phyloP scores from a whole-genome alignment of 371 early-diverging fungal species.

The Nematocida minor region DNA sequence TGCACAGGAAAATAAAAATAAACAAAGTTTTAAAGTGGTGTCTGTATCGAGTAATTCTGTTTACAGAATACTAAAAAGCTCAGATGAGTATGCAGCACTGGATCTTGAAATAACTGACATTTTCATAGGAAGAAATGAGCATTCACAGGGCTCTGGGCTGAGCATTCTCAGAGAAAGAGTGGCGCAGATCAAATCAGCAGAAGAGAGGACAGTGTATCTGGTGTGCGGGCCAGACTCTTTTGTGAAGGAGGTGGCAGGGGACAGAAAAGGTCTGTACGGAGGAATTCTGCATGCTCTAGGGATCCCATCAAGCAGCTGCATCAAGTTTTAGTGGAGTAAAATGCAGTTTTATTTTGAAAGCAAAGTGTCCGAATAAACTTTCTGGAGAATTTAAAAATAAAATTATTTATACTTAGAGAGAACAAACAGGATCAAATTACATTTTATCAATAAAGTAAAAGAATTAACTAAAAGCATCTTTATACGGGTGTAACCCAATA shows the following conservation, averaged over 20 bases:
- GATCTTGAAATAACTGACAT: too few relatives aligned
- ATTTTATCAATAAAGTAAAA: too few relatives aligned
- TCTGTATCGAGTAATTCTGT: background rate
- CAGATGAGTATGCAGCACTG: background rate
- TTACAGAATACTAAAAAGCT: background rate
- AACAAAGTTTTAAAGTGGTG: background rate
- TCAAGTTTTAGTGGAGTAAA: conserved; percentile 9
- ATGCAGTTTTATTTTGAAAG: background rate
- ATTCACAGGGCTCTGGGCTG: too few relatives aligned
- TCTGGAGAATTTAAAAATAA: too few relatives aligned
- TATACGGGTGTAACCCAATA: too few relatives aligned
- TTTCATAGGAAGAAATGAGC: too few relatives aligned
- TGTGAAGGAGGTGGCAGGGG: conserved; percentile 15
- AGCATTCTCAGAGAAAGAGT: too few relatives aligned
- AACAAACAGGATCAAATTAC: too few relatives aligned
- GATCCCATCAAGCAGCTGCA: background rate
- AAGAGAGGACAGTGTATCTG: conserved; percentile 3
- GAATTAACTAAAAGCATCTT: too few relatives aligned
- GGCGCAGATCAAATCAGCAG: background rate
- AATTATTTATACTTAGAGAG: too few relatives aligned
- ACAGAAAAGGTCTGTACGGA: conserved; percentile 33
- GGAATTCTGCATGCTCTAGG: conserved; percentile 7
- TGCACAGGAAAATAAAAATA: conserved; percentile 62
- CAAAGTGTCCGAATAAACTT: too few relatives aligned
- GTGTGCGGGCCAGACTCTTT: conserved; percentile 46